These are phyloP conservation scores for Phaeosphaeria sp. DNA, from an alignment of 2,329 filamentous ascomycete species.

Conservation along the genomic window DNA sequence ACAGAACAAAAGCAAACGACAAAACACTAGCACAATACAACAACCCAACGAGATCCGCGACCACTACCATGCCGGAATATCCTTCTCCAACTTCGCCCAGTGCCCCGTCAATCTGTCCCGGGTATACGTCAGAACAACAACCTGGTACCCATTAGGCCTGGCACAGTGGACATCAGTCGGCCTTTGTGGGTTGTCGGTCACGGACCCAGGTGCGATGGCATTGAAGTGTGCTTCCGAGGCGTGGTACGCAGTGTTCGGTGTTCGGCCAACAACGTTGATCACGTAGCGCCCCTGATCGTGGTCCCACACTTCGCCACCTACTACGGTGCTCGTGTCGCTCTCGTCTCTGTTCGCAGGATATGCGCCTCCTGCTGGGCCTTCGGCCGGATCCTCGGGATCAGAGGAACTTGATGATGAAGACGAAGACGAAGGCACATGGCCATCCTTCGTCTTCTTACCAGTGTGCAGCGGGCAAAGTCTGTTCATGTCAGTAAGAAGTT, in stretches of 20 bases:
- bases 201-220: neutral
- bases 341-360: neutral
- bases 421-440: no score
- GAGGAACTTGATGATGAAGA: no score
- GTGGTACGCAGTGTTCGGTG: neutral
- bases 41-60: neutral
- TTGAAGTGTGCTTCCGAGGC: neutral
- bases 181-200: constrained; percentile 8
- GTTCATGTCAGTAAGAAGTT: neutral
- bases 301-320: neutral
- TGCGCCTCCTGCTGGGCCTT: neutral
- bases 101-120: constrained; percentile 3
- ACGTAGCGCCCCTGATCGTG: neutral
- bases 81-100: constrained; percentile 5
- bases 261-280: constrained; percentile 1
- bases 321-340: neutral
- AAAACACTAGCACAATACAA: neutral
- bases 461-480: neutral
- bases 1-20: neutral
- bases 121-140: constrained; percentile 10
- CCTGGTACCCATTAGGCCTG: constrained; percentile 6
- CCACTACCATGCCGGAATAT: neutral
- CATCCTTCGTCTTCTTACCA: no score
- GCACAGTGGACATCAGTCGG: neutral
- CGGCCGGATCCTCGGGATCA: neutral